Evolutionary conservation across 164 flowering plant genomes (phyloP).

Genomic region (Annona squamosa): DNA sequence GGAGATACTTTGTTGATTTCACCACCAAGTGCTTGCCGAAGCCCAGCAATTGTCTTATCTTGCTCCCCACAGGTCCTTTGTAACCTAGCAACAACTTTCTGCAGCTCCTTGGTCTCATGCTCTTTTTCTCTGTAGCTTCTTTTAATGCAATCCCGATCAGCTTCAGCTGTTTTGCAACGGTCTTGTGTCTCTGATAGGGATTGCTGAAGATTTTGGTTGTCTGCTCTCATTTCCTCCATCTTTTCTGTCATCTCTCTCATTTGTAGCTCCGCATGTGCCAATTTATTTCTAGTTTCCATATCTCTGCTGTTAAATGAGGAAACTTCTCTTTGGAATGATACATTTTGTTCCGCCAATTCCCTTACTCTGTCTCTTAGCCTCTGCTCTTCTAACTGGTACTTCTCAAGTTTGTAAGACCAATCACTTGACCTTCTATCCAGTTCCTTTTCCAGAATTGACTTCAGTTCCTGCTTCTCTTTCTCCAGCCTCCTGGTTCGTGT

Average conservation of each 20-base stretch:
- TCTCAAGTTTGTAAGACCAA: conserved; percentile 81
- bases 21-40: conserved; percentile 49
- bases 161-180: conserved; percentile 34
- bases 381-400: conserved; percentile 70
- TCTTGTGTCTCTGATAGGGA: conserved; percentile 43
- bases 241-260: conserved; percentile 38
- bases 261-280: conserved; percentile 38
- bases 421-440: conserved; percentile 84
- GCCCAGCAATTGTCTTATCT: conserved; percentile 72
- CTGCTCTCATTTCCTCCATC: conserved; percentile 32
- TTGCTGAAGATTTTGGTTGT: conserved; percentile 40
- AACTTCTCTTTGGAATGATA: conserved; percentile 80
- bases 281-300: conserved; percentile 35
- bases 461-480: conserved; percentile 75
- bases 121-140: conserved; percentile 64
- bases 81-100: conserved; percentile 55
- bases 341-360: conserved; percentile 95
- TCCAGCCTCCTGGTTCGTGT: conserved; percentile 45
- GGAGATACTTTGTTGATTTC: conserved; percentile 31
- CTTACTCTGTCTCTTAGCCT: conserved; percentile 87
- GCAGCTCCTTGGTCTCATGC: conserved; percentile 67
- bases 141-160: conserved; percentile 45
- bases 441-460: conserved; percentile 64
- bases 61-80: conserved; percentile 72
- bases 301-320: conserved; percentile 55